Evolutionary conservation across 2,329 filamentous ascomycete species (phyloP), one percentile per base, ranked within the genome.

Genomic region (Byssothecium circinans): DNA sequence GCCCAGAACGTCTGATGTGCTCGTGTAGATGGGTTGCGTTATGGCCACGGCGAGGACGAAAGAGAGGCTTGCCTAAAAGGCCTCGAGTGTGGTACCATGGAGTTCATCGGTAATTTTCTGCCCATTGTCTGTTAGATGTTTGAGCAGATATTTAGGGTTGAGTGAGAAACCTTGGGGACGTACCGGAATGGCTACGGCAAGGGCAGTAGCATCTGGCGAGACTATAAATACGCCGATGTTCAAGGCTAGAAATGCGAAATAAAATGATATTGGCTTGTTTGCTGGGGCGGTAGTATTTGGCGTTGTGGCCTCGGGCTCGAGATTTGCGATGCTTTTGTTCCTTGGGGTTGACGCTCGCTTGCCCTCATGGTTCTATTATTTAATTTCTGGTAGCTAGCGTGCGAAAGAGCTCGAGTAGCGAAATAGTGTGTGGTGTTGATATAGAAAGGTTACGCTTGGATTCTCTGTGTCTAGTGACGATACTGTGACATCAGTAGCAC

Each of bases 31-130:
- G 4, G 68, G 67, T n/a, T 56, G 57, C 4, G 56, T 53, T 7
- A 64, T 54, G 23, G 51, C 52, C 2, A 52, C 52, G 20, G 56
- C 49, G n/a, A 65, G 56, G n/a, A 61, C 27, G 43, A 57, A 64
- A 20, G 51, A 48, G 2, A 57, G 54, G n/a, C 86, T 87, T 50
- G 90, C 85, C 88, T 87, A 90, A 27, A 83, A 64, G 6, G 60
- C 42, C 32, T 52, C 37, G 14, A 54, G 35, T 7, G 45, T 54
- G 12, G 52, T 54, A 19, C 52, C 52, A 20, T 45, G n/a, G 22
- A 54, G 43, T 6, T 52, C 34, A 8, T 43, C 10, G 11, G 43
- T 25, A 2, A 53, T 41, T 14, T 19, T 12, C 50, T 49, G 20
- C n/a, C 6, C 23, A 25, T 25, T 12, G 37, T 46, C n/a, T 41